phyloP scores from a whole-genome alignment of 163 green algal species.

The Volvox carteri region DNA sequence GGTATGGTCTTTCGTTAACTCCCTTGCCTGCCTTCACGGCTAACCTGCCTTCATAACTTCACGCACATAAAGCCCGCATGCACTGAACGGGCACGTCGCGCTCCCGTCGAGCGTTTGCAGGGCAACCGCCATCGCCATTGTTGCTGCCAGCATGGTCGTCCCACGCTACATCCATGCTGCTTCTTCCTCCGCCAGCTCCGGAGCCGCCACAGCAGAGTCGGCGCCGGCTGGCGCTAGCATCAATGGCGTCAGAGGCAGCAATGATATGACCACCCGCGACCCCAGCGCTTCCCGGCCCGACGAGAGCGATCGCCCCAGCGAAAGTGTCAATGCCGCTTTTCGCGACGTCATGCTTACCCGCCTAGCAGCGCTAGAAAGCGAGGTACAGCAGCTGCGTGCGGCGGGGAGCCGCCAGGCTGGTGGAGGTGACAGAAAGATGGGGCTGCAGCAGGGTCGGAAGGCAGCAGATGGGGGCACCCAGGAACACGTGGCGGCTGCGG shows the following conservation, averaged over 20 bases:
- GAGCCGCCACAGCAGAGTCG: too few relatives aligned
- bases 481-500: too few relatives aligned
- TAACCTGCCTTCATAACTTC: background rate
- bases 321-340: background rate
- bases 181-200: too few relatives aligned
- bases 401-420: background rate
- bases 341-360: conserved; percentile 17
- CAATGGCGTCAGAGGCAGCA: too few relatives aligned
- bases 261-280: too few relatives aligned
- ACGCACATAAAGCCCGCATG: too few relatives aligned
- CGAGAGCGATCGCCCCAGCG: background rate
- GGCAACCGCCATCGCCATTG: background rate
- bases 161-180: too few relatives aligned
- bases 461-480: background rate
- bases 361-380: conserved; percentile 23
- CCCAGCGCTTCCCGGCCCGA: too few relatives aligned
- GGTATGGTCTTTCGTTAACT: too few relatives aligned
- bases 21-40: background rate
- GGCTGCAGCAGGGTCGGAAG: background rate
- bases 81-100: background rate
- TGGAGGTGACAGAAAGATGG: background rate
- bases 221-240: too few relatives aligned
- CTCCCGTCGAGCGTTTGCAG: background rate
- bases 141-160: background rate
- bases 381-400: conserved; percentile 34